Evolutionary conservation across 1,284 basidiomycete species (phyloP).

Genomic region (Pyrrhoderma noxium): DNA sequence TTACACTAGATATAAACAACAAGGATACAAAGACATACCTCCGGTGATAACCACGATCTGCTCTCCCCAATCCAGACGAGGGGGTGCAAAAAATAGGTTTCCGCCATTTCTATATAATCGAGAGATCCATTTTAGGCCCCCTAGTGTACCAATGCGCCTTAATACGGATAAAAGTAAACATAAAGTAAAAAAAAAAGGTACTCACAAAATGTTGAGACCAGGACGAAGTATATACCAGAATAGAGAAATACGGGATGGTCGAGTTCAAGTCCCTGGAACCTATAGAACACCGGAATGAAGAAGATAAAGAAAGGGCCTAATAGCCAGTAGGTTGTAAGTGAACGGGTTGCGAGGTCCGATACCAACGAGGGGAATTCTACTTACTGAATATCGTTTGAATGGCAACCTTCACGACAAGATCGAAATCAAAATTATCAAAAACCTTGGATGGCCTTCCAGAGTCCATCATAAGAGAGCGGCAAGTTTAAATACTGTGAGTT

Average conservation of each 20-base stretch:
- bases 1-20: conserved; percentile 4
- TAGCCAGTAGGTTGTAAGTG: conserved; percentile 13
- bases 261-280: conserved; percentile 56
- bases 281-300: conserved; percentile 69
- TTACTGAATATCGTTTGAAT: conserved; percentile 70
- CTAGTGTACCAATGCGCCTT: conserved; percentile 31
- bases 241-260: conserved; percentile 45
- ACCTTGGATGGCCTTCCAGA: conserved; percentile 16
- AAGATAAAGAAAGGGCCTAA: conserved; percentile 75
- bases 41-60: conserved; percentile 88
- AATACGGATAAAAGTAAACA: neutral
- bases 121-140: conserved; percentile 63
- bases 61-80: conserved; percentile 69
- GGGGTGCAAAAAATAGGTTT: conserved; percentile 50
- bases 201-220: conserved; percentile 62
- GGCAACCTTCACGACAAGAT: conserved; percentile 70
- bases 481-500: too few relatives aligned
- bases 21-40: conserved; percentile 40
- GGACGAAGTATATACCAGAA: conserved; percentile 46
- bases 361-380: conserved; percentile 23
- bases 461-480: conserved; percentile 3
- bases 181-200: conserved; percentile 18
- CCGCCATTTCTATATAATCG: conserved; percentile 67
- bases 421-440: conserved; percentile 42
- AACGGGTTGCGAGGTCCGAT: neutral